Percentiles rank a stretch among this genome's conserved stretches.
phyloP scores from a whole-genome alignment of 345 rosid genomes.

The Citrus hindsii region DNA sequence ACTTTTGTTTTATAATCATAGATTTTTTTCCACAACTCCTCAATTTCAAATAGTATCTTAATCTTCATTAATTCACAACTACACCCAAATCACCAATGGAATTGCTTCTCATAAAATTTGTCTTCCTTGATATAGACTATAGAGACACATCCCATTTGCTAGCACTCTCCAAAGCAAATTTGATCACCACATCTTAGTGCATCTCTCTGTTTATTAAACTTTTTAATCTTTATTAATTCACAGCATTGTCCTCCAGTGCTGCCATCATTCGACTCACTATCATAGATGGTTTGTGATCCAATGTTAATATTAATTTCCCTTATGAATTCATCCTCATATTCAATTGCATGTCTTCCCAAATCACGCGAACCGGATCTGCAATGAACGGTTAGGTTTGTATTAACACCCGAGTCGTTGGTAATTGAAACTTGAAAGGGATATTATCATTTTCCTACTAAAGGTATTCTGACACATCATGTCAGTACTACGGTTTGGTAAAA shows the following conservation, averaged over 20 bases:
- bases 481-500: too few relatives aligned
- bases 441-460: too few relatives aligned
- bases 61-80: not conserved
- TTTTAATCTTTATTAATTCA: not conserved
- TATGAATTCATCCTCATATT: not conserved
- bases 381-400: not conserved
- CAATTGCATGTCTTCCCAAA: not conserved
- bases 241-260: not conserved
- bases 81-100: too few relatives aligned
- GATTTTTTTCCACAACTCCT: too few relatives aligned
- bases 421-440: constrained; percentile 6
- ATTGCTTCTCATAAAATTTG: too few relatives aligned
- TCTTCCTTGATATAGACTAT: not conserved
- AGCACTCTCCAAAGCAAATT: constrained; percentile 6
- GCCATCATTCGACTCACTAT: not conserved
- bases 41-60: too few relatives aligned
- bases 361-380: not conserved
- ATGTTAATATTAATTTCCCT: not conserved
- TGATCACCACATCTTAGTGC: not conserved
- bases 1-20: too few relatives aligned
- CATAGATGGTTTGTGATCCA: not conserved
- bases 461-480: too few relatives aligned
- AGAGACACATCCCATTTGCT: constrained; percentile 2
- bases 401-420: not conserved
- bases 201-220: not conserved